A percentile compares a stretch with the other conserved stretches of the same genome.
These are phyloP conservation scores for Waitea zeae DNA, from an alignment of 1,284 basidiomycete species.

Conservation along the genomic window DNA sequence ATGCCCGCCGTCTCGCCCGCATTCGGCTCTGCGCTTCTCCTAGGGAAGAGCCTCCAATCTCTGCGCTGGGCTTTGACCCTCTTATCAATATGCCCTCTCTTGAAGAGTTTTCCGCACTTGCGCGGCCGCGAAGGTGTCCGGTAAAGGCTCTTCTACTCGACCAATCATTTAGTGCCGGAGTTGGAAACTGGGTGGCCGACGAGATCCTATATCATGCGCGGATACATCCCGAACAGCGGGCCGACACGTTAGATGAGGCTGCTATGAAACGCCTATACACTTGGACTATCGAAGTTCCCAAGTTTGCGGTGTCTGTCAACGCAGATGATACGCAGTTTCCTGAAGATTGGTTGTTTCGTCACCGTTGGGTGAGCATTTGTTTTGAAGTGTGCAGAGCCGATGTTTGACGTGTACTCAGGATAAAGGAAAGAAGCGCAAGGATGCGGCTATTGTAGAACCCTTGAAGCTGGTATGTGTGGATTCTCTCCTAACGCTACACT, in stretches of 20 bases:
- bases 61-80: constrained; percentile 63
- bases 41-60: constrained; percentile 48
- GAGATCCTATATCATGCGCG: constrained; percentile 68
- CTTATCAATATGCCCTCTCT: constrained; percentile 54
- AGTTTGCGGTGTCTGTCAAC: constrained; percentile 49
- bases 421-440: constrained; percentile 32
- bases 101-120: constrained; percentile 31
- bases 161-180: constrained; percentile 67
- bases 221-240: constrained; percentile 62
- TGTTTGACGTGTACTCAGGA: constrained; percentile 25
- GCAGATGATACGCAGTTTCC: constrained; percentile 64
- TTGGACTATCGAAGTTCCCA: constrained; percentile 41
- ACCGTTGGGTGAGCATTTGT: constrained; percentile 40
- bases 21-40: constrained; percentile 48
- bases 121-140: constrained; percentile 47
- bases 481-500: not conserved
- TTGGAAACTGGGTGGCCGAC: constrained; percentile 81
- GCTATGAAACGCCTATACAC: constrained; percentile 38
- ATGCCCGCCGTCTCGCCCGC: constrained; percentile 57
- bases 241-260: constrained; percentile 32
- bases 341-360: constrained; percentile 50
- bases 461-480: constrained; percentile 27
- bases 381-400: too few species aligned
- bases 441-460: not conserved
- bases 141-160: constrained; percentile 70